Evolutionary conservation across 306 rosid genomes (phyloP).

Genomic region (Vachellia collinsii): DNA sequence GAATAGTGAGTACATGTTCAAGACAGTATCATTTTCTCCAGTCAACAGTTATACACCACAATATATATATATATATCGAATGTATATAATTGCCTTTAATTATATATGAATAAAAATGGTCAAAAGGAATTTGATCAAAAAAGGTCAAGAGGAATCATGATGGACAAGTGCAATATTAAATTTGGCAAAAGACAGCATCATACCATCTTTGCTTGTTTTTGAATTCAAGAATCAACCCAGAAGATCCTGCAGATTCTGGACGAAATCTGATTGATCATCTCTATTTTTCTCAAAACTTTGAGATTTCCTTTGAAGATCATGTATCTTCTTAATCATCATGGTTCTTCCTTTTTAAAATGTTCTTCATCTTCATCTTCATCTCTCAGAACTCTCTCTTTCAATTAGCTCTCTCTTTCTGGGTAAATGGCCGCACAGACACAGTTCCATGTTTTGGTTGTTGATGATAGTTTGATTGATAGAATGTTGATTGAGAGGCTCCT

Average conservation of each 20-base stretch:
- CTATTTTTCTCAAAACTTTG: constrained; percentile 71
- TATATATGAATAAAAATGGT: constrained; percentile 27
- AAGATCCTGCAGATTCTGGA: constrained; percentile 68
- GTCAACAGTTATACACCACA: constrained; percentile 14
- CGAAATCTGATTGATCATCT: constrained; percentile 76
- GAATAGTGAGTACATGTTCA: constrained; percentile 2
- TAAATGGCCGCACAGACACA: constrained; percentile 51
- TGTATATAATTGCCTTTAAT: constrained; percentile 21
- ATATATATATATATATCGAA: neutral
- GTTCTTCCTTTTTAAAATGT: constrained; percentile 49
- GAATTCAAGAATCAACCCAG: constrained; percentile 65
- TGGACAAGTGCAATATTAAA: constrained; percentile 34
- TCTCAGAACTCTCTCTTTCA: neutral
- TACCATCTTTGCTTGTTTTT: constrained; percentile 52
- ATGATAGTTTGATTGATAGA: constrained; percentile 77
- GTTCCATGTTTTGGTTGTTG: constrained; percentile 92
- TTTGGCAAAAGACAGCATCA: constrained; percentile 43
- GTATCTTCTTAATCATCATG: constrained; percentile 45
- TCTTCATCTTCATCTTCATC: constrained; percentile 26
- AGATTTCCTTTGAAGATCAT: constrained; percentile 57
- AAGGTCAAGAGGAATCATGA: constrained; percentile 42
- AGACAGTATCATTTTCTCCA: neutral
- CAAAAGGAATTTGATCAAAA: constrained; percentile 27
- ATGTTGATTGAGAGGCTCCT: constrained; percentile 85
- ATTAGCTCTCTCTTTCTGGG: constrained; percentile 39